Evolutionary conservation across 2,329 filamentous ascomycete genomes (phyloP).

Genomic region (Hortaea sp.): DNA sequence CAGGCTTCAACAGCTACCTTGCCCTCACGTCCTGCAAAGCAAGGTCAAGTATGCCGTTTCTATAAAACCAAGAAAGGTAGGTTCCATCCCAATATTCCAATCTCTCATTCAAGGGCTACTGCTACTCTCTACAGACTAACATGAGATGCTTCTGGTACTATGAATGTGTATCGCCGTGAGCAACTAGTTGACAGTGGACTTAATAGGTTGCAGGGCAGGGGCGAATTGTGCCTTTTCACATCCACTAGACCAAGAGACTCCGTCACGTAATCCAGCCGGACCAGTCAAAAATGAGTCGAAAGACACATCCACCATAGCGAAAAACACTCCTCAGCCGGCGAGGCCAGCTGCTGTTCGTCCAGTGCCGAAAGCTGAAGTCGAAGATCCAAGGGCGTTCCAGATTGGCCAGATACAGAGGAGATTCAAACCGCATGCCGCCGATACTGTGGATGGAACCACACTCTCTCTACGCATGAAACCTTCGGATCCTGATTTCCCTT

Average conservation of each 20-base stretch:
- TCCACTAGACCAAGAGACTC: not conserved
- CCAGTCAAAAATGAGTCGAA: not conserved
- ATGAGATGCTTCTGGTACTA: no score
- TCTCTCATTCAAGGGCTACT: no score
- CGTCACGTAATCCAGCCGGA: not conserved
- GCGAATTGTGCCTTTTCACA: not conserved
- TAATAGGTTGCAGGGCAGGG: no score
- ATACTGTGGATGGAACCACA: slow-evolving; percentile 42
- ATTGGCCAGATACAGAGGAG: slow-evolving; percentile 61
- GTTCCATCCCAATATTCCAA: no score
- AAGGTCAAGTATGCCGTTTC: no score
- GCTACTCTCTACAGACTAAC: no score
- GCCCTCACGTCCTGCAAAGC: no score
- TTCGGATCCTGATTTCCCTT: slow-evolving; percentile 77
- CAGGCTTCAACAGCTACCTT: no score
- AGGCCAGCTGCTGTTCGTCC: slow-evolving; percentile 36
- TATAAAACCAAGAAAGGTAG: no score
- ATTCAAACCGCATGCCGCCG: slow-evolving; percentile 44
- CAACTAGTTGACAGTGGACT: no score
- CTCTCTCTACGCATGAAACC: slow-evolving; percentile 57
- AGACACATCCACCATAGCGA: not conserved
- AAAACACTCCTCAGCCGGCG: not conserved
- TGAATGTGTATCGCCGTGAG: no score
- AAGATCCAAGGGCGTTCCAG: slow-evolving; percentile 65
- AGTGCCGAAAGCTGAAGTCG: slow-evolving; percentile 51